Evolutionary conservation across 371 early-diverging fungal species (phyloP), one percentile per base, ranked within the genome.

Genomic region (Apophysomyces elegans): DNA sequence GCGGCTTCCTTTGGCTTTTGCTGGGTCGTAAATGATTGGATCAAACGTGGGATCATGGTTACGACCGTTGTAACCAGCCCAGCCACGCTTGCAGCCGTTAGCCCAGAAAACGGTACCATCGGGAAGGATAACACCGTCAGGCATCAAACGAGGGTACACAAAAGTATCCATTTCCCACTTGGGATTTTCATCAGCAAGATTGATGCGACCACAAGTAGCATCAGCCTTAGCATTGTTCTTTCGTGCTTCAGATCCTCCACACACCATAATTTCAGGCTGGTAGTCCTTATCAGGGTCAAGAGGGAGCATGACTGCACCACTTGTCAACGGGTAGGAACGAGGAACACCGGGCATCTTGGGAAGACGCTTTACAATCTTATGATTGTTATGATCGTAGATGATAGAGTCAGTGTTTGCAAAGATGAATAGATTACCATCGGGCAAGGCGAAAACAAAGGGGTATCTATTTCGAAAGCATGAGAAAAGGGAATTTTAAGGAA

Each of bases 251-350:
- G 81, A 79, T 4, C 90, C 90, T 44, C 90, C 90, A 56, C 89
- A 89, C 36, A 88, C 73, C 16, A 89, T 66, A 12, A 89, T 77
- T 57, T 87, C 84, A 6, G 83, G 83, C 3, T 73, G 74, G 68
- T 88, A 89, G 63, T 87, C 75, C 54, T 85, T 84, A 18, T 81
- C 76, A 2, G 87, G 86, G 56, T 76, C 76, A 41, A 90, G 56
- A 4, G 91, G 91, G 26, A 90, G 69, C 69, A 90, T 69, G 18
- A 85, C 75, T 11, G 82, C 78, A 2, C 85, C 80, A 11, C 84
- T 88, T 0, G 88, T 84, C n/a, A 85, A 71, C 7, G 91, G 91
- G 58, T 89, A 89, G 37, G 86, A 84, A 9, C 91, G 76, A 7
- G 84, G 80, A 0, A 73, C 74, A 12, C 87, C 87, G 0, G 85